These are phyloP conservation scores for Aspergillus nidulans DNA, from an alignment of 495 filamentous ascomycete species.

Conservation along the genomic window DNA sequence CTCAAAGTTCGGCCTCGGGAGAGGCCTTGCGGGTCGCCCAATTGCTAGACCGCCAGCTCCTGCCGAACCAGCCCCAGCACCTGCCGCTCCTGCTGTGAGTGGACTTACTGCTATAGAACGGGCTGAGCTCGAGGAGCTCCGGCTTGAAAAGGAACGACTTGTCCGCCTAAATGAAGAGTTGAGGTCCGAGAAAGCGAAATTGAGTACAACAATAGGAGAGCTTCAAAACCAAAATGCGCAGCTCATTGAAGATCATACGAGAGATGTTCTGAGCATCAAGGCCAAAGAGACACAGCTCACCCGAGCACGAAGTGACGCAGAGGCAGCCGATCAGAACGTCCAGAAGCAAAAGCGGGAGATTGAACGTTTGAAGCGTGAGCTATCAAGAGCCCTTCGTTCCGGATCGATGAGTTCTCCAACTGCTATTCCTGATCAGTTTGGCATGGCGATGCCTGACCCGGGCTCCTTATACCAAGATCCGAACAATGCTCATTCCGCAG, in stretches of 20 bases:
- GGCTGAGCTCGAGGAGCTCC: slow-evolving; percentile 85
- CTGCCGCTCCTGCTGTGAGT: slow-evolving; percentile 46
- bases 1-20: slow-evolving; percentile 64
- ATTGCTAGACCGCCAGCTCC: slow-evolving; percentile 68
- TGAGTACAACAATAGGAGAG: slow-evolving; percentile 77
- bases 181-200: slow-evolving; percentile 65
- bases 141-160: slow-evolving; percentile 73
- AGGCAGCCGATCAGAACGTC: slow-evolving; percentile 78
- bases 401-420: slow-evolving; percentile 39
- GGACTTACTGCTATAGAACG: slow-evolving; percentile 70
- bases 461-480: slow-evolving; percentile 35
- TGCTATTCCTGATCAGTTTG: slow-evolving; percentile 27
- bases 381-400: slow-evolving; percentile 42
- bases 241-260: slow-evolving; percentile 93
- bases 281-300: slow-evolving; percentile 98
- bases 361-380: slow-evolving; percentile 84
- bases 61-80: slow-evolving; percentile 35
- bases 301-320: slow-evolving; percentile 81
- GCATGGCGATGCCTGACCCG: slow-evolving; percentile 32
- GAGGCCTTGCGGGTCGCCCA: slow-evolving; percentile 79
- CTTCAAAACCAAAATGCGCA: slow-evolving; percentile 93
- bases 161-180: slow-evolving; percentile 68
- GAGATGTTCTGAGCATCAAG: slow-evolving; percentile 92
- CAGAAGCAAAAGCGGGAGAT: slow-evolving; percentile 83
- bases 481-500: slow-evolving; percentile 11